Conservation (phyloP, 192 early-diverging fungal species). For the Geranomyces michiganensis region DNA sequence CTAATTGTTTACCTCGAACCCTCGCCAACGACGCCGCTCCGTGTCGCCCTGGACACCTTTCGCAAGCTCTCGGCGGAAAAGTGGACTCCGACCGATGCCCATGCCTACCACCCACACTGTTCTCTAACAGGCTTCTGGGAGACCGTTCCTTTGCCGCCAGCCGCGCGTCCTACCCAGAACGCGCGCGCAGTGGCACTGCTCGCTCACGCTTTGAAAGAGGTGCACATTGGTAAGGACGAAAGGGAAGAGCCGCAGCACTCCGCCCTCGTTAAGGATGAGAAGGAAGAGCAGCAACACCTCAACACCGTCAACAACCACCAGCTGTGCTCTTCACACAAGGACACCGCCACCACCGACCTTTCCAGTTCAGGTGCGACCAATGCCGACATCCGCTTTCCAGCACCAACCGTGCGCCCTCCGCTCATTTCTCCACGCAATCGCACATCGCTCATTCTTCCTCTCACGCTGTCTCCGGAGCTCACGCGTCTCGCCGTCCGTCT, state of each 20-base stretch:
- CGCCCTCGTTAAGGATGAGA: background rate
- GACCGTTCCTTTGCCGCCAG: background rate
- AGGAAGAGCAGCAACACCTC: background rate
- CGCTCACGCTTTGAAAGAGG: background rate
- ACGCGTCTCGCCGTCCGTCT: background rate
- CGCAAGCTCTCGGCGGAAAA: background rate
- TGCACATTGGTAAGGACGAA: background rate
- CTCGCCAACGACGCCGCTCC: background rate
- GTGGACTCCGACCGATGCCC: slow-evolving; percentile 23
- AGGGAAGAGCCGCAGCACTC: background rate
- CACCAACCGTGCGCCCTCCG: slow-evolving; percentile 8
- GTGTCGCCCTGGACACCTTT: background rate
- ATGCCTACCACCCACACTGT: slow-evolving; percentile 31
- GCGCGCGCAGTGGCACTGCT: background rate
- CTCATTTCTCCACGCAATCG: slow-evolving; percentile 17
- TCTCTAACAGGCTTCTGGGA: slow-evolving; percentile 25
- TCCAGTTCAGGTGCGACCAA: too few species aligned
- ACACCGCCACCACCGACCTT: too few species aligned
- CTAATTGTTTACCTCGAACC: slow-evolving; percentile 31
- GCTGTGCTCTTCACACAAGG: too few species aligned
- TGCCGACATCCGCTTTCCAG: slow-evolving; percentile 1
- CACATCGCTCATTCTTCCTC: slow-evolving; percentile 16
- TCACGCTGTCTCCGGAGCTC: background rate
- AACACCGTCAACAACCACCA: too few species aligned
- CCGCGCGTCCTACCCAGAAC: background rate